Evolutionary conservation across 768 basidiomycete species (phyloP).

Genomic region (Gautieria morchelliformis): DNA sequence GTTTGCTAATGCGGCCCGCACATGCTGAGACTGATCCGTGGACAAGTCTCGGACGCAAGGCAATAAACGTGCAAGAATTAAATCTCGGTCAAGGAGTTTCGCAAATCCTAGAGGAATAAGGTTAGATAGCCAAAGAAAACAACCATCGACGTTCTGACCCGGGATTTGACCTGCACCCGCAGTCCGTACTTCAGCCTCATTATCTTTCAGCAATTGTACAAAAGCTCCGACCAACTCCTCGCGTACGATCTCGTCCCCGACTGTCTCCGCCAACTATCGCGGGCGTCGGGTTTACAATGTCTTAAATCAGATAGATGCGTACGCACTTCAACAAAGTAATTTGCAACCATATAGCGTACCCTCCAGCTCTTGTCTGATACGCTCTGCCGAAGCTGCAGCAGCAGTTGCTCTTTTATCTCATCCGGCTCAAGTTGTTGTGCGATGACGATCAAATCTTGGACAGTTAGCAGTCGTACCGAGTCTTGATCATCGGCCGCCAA

Average conservation of each 20-base stretch:
- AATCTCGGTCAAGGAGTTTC: conserved; percentile 85
- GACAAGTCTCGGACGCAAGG: conserved; percentile 93
- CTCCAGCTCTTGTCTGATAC: conserved; percentile 97
- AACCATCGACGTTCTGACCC: conserved; percentile 37
- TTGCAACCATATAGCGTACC: conserved; percentile 97
- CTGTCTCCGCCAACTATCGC: conserved; percentile 75
- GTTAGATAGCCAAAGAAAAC: not conserved
- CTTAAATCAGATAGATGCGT: not conserved
- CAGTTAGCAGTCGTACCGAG: conserved; percentile 90
- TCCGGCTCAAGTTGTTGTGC: conserved; percentile 72
- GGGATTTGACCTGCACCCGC: conserved; percentile 95
- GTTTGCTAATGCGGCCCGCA: conserved; percentile 90
- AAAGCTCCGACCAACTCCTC: conserved; percentile 92
- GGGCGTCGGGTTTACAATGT: not conserved
- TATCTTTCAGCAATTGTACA: conserved; percentile 91
- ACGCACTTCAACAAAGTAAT: conserved; percentile 87
- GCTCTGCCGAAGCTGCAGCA: conserved; percentile 80
- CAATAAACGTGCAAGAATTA: conserved; percentile 85
- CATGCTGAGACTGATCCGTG: conserved; percentile 92
- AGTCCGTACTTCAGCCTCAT: conserved; percentile 96
- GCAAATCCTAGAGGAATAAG: conserved; percentile 65
- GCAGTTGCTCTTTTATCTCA: conserved; percentile 86
- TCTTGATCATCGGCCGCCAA: conserved; percentile 96
- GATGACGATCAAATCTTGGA: conserved; percentile 91
- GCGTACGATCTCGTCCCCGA: conserved; percentile 81